phyloP scores from a whole-genome alignment of 805 yeast species.

The Candida caryicola region DNA sequence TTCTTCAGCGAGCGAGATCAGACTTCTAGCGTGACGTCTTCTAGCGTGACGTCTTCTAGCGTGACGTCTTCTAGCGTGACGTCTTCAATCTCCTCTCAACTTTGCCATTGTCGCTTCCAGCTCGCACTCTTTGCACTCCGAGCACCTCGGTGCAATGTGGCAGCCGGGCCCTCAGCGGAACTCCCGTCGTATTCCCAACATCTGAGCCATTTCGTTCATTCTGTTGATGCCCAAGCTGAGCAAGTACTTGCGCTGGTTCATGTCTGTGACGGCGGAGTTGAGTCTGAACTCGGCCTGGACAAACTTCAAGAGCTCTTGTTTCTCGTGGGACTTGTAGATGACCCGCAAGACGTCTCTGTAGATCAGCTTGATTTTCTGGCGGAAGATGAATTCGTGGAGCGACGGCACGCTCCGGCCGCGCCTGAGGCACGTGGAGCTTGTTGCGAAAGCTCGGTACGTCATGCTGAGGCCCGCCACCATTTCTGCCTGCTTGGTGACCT shows the following conservation, averaged over 20 bases:
- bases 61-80: too few relatives aligned
- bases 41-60: too few relatives aligned
- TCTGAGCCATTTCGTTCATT: conserved; percentile 22
- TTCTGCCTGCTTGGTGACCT: too few relatives aligned
- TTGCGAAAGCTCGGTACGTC: too few relatives aligned
- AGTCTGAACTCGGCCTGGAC: conserved; percentile 34
- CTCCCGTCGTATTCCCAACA: conserved; percentile 17
- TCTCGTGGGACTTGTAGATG: conserved; percentile 36
- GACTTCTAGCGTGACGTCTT: too few relatives aligned
- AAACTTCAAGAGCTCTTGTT: conserved; percentile 29
- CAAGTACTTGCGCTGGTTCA: conserved; percentile 37
- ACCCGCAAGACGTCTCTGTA: conserved; percentile 34
- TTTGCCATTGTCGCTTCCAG: too few relatives aligned
- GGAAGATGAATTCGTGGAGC: conserved; percentile 40
- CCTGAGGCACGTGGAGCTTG: neutral
- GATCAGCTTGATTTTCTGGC: conserved; percentile 30
- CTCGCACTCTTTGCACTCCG: too few relatives aligned
- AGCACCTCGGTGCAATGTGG: neutral
- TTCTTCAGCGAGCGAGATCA: too few relatives aligned
- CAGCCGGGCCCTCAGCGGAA: conserved; percentile 1
- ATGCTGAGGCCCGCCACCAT: too few relatives aligned
- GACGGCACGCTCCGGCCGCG: conserved; percentile 6
- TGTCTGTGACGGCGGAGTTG: conserved; percentile 25
- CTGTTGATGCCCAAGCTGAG: conserved; percentile 31
- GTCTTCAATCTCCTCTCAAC: too few relatives aligned